Base-by-base conservation (phyloP, 495 filamentous ascomycete species). In the Penicillium chermesinum region DNA sequence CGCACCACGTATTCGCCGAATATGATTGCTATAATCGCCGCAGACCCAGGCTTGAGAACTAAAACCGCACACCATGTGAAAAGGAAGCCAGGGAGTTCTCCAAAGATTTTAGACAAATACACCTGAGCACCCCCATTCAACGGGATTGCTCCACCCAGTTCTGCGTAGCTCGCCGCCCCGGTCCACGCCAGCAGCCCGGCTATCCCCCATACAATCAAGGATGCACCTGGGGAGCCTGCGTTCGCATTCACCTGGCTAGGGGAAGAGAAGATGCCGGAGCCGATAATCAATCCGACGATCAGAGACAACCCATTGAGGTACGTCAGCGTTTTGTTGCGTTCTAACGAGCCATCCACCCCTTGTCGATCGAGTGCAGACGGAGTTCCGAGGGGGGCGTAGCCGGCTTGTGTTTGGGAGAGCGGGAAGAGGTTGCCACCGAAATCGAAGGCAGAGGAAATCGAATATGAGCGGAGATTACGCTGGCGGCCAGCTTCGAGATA, bases 1-100 rank as follows among this genome's bases (percentile, higher is more conserved):
- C 91, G 79, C 50, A 96, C 90, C 18, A 95, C 72, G 59, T 98
- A 98, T 65, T 98, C 93, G 19, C 94, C 93, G 69, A 96, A 96
- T 50, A 98, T 97, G 45, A 98, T 96, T 20, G 91, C 81, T 46
- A 97, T 89, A 63, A 98, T 98, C 19, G 93, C 93, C 6, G 90
- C 82, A 12, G 87, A 86, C 1, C 93, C 93, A 6, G 93, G 93
- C 66, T 96, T 97, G 18, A 97, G 69, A 9, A 98, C 93, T 21
- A 91, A 81, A 0, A 97, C 90, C 0, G 94, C 90, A 41, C 87
- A 89, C 93, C 93, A 98, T 8, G 88, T 91, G 66, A 95, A 98
- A 16, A 96, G 72, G 56, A 98, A 98, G 1, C 91, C 91, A 6
- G 83, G 76, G 48, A 93, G 65, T 67, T 97, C 94, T 15, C 91